Evolutionary conservation across 352 stramenopile genomes (phyloP), one percentile per base, ranked within the genome.

Genomic region (Pythium myriotylum): DNA sequence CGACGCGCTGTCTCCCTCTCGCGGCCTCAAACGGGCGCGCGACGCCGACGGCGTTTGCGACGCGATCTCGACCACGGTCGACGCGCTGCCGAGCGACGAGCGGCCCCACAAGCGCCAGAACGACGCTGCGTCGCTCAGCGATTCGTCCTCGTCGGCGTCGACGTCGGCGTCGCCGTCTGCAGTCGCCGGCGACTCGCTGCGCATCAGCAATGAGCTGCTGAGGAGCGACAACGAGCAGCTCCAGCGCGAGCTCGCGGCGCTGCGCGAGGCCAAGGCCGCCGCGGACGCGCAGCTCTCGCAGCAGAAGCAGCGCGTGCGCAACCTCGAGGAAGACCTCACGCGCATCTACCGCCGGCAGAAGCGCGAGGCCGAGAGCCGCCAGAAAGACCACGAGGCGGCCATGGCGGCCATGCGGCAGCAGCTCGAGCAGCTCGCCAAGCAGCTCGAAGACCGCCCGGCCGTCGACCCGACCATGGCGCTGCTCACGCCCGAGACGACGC

Each of bases 141-240:
- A 3, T 2, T 39, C 40, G 6, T 26, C 52, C 42, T 22, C 32
- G 13, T 39, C 40, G 6, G 17, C 52, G 27, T 22, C 32, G 13
- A 51, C 10, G 8, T 22, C 3, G 0, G 42, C n/a, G 4, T 47
- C 41, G 16, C 43, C 54, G 27, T 24, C 33, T 9, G 16, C 14
- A 5, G 13, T 12, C 50, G 59, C 14, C 8, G 67, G 70, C 23
- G 67, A 70, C 9, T 67, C 64, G 35, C 68, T 84, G 51, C 71
- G 62, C 24, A 70, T 76, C 32, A 77, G 69, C 48, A 71, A 74
- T 41, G 67, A 84, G 53, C 47, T 67, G 41, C 50, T 83, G 39
- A 71, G 73, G 16, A 32, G 29, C 22, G 75, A 83, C 45, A 85
- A 85, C 57, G 43, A 60, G 26, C 62, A 77, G 48, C 61, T 84